Percentiles rank a stretch among this genome's conserved stretches.
Conservation (phyloP, 352 stramenopile species). For the Globisporangium yorkense region DNA sequence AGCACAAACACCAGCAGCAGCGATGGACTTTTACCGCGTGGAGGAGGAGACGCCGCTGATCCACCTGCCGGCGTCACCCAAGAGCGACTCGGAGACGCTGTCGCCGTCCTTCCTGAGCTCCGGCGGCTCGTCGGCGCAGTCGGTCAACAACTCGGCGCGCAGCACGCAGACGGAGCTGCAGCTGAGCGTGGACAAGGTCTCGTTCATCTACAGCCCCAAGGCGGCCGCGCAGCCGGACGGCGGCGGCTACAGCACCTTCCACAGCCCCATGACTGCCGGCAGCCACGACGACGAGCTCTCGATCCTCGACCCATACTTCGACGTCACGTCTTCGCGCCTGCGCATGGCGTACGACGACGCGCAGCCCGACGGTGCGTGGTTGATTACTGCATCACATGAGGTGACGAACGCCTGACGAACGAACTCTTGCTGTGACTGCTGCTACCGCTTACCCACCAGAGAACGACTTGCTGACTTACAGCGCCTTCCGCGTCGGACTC, state of each 20-base stretch:
- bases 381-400: not conserved
- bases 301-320: conserved; percentile 84
- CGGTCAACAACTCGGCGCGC: conserved; percentile 7
- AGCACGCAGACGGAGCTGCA: conserved; percentile 49
- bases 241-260: conserved; percentile 43
- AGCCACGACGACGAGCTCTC: conserved; percentile 65
- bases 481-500: conserved; percentile 49
- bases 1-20: not conserved
- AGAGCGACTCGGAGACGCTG: conserved; percentile 18
- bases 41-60: conserved; percentile 39
- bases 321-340: conserved; percentile 70
- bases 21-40: conserved; percentile 41
- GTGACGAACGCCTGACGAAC: not conserved
- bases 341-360: conserved; percentile 68
- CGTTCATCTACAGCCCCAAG: conserved; percentile 74
- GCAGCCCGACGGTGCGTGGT: conserved; percentile 27
- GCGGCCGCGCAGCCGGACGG: conserved; percentile 12
- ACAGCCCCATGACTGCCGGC: conserved; percentile 23
- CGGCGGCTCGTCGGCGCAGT: conserved; percentile 11
- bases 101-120: conserved; percentile 15
- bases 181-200: conserved; percentile 77
- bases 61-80: conserved; percentile 23
- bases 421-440: not conserved
- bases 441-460: conserved; percentile 6
- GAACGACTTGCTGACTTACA: conserved; percentile 43